Conservation (phyloP, 2,329 filamentous ascomycete species). For the Botryosphaeria agaves region DNA sequence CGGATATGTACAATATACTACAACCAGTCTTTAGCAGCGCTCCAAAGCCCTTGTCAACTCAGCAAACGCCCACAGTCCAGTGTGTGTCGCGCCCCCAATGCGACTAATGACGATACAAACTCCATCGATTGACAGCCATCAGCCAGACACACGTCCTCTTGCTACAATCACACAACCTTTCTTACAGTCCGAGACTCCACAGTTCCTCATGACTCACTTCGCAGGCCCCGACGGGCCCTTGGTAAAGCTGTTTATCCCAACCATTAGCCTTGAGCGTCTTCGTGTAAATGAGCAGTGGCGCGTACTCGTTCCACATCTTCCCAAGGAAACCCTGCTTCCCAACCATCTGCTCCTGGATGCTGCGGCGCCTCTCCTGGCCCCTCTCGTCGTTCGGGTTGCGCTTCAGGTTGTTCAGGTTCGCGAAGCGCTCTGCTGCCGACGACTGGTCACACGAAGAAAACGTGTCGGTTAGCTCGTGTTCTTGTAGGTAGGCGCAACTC, state of each 20-base stretch:
- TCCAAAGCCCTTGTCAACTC: too few relatives aligned
- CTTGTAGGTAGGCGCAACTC: too few relatives aligned
- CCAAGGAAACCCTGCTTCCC: slow-evolving; percentile 5
- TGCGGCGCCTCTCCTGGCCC: slow-evolving; percentile 5
- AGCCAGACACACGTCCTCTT: too few relatives aligned
- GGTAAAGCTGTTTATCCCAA: neutral
- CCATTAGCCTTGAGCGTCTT: neutral
- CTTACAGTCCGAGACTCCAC: neutral
- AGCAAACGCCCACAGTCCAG: too few relatives aligned
- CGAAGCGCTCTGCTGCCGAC: slow-evolving; percentile 5
- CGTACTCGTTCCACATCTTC: slow-evolving; percentile 6
- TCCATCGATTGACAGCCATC: too few relatives aligned
- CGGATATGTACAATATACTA: too few relatives aligned
- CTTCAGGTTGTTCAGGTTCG: slow-evolving; percentile 6
- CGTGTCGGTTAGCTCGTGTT: too few relatives aligned
- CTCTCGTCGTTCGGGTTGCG: slow-evolving; percentile 5
- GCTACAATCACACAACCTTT: neutral
- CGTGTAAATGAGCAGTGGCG: neutral
- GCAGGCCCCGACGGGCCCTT: neutral
- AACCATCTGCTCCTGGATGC: slow-evolving; percentile 5
- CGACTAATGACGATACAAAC: too few relatives aligned
- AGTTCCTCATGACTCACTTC: neutral
- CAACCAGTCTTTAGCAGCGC: too few relatives aligned
- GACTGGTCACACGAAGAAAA: too few relatives aligned
- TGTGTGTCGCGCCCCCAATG: too few relatives aligned